Evolutionary conservation across 805 yeast genomes (phyloP).

Genomic region (Candida ortonii): DNA sequence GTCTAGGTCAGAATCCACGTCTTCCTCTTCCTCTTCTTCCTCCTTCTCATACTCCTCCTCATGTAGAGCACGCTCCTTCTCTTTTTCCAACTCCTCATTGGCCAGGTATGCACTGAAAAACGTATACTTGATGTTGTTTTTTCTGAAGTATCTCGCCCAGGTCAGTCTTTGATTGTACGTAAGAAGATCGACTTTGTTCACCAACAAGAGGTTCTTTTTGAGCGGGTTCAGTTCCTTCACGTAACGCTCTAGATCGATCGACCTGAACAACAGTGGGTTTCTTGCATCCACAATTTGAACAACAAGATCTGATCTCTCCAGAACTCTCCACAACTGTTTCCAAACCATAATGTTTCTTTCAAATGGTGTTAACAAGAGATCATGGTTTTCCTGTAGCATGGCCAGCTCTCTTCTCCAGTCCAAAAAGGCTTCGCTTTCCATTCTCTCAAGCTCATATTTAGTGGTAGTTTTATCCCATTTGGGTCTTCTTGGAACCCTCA

Average conservation of each 20-base stretch:
- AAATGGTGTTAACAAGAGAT: constrained; percentile 87
- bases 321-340: constrained; percentile 98
- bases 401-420: constrained; percentile 95
- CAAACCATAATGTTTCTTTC: constrained; percentile 97
- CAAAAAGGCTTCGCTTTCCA: constrained; percentile 85
- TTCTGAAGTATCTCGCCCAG: constrained; percentile 84
- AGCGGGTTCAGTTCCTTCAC: constrained; percentile 73
- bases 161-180: constrained; percentile 69
- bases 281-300: constrained; percentile 98
- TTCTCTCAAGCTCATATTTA: constrained; percentile 73
- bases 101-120: constrained; percentile 92
- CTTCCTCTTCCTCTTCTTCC: constrained; percentile 20
- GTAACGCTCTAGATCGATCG: constrained; percentile 77
- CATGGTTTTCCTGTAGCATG: constrained; percentile 74
- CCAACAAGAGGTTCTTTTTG: constrained; percentile 77
- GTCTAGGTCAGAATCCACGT: constrained; percentile 10
- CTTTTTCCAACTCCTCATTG: constrained; percentile 66
- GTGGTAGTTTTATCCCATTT: constrained; percentile 73
- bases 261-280: constrained; percentile 86
- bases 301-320: constrained; percentile 88
- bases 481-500: constrained; percentile 94
- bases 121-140: constrained; percentile 71
- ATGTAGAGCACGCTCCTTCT: constrained; percentile 43
- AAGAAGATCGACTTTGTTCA: constrained; percentile 90
- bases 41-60: constrained; percentile 17